Conservation (phyloP, 176 grass and related monocot species). For the Leersia perrieri region DNA sequence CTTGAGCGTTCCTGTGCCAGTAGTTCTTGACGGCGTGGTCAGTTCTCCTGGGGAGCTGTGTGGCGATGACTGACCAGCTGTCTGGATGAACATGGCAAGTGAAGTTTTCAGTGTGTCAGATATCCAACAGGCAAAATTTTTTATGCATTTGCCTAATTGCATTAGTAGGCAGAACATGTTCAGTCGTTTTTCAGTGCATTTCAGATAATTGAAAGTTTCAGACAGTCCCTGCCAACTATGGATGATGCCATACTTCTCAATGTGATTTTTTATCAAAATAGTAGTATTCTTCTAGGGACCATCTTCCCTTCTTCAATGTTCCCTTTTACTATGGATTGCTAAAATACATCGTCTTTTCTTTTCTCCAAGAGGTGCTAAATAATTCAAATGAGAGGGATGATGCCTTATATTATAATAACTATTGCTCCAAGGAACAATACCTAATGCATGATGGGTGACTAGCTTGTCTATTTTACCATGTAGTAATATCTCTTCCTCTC, state of each 20-base stretch:
- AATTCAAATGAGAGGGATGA: slow-evolving; percentile 7
- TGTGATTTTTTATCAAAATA: slow-evolving; percentile 42
- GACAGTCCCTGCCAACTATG: slow-evolving; percentile 45
- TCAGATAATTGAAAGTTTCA: not conserved
- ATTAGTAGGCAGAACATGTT: not conserved
- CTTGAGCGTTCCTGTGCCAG: slow-evolving; percentile 62
- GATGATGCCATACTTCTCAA: slow-evolving; percentile 39
- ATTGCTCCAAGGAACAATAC: not conserved
- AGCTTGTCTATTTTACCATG: not conserved
- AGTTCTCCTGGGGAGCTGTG: slow-evolving; percentile 46
- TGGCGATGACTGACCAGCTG: slow-evolving; percentile 54
- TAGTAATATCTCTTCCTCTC: not conserved
- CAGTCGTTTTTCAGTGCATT: not conserved
- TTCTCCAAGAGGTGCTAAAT: slow-evolving; percentile 31
- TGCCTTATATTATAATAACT: slow-evolving; percentile 24
- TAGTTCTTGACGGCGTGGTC: slow-evolving; percentile 63
- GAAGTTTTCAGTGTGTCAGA: not conserved
- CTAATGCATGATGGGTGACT: slow-evolving; percentile 33
- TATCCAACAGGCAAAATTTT: not conserved
- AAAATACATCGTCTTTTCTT: not conserved
- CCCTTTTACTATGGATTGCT: not conserved
- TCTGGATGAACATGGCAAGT: not conserved
- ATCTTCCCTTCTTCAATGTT: slow-evolving; percentile 40
- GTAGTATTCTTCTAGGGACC: slow-evolving; percentile 41
- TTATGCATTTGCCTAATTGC: not conserved